Percentiles rank a stretch among this genome's conserved stretches.
phyloP scores from a whole-genome alignment of 2,329 filamentous ascomycete species.

The Metarhizium guizhouense region DNA sequence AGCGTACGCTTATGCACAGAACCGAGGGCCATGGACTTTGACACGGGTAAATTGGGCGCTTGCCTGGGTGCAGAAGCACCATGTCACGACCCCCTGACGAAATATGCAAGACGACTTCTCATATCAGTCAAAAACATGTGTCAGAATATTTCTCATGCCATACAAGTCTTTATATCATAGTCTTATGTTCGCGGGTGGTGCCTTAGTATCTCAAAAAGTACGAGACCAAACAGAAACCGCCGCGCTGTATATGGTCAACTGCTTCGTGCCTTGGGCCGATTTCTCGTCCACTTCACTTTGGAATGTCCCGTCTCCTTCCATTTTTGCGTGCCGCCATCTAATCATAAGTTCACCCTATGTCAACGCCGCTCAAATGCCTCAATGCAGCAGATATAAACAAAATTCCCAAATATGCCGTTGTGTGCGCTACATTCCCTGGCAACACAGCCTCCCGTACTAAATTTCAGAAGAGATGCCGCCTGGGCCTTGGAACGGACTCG shows the following conservation, averaged over 20 bases:
- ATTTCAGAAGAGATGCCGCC: neutral
- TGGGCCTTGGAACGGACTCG: neutral
- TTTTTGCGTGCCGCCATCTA: neutral
- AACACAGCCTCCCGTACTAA: neutral
- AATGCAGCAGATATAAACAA: constrained; percentile 1
- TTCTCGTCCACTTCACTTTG: neutral
- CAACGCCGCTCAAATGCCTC: constrained; percentile 6
- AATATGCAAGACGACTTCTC: neutral
- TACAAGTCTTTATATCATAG: neutral
- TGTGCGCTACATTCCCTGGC: neutral
- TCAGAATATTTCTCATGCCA: neutral
- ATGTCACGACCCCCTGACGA: neutral
- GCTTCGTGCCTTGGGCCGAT: neutral
- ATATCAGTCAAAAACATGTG: neutral
- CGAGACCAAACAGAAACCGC: neutral
- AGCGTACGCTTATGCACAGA: too few species aligned
- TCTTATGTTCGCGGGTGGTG: neutral
- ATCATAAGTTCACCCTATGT: neutral
- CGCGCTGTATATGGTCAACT: neutral
- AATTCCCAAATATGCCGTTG: neutral
- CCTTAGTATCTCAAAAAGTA: neutral
- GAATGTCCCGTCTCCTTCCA: neutral
- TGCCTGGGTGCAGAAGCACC: too few species aligned
- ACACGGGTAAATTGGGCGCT: too few species aligned
- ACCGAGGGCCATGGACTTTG: too few species aligned